Conservation (phyloP, 306 rosid species). For the Vigna reflexopilosa region DNA sequence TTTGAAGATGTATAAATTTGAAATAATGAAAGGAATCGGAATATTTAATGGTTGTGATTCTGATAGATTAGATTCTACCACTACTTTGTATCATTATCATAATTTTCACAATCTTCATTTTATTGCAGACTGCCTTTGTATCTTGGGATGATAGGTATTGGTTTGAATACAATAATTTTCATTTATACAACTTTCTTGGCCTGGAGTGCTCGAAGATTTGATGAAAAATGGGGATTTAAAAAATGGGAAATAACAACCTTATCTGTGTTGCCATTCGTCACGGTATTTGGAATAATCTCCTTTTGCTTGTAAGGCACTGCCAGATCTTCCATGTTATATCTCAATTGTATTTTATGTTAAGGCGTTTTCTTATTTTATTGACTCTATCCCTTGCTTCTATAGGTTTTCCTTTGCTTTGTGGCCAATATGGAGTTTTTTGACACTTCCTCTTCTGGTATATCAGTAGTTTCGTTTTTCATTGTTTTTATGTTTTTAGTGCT, state of each 20-base stretch:
- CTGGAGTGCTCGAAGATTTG: conserved; percentile 80
- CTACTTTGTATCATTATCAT: conserved; percentile 25
- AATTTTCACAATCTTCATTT: conserved; percentile 41
- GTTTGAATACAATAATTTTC: conserved; percentile 74
- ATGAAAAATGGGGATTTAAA: conserved; percentile 86
- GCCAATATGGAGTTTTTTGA: conserved; percentile 96
- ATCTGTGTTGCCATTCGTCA: conserved; percentile 79
- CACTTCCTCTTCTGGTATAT: conserved; percentile 95
- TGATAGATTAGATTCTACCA: conserved; percentile 29
- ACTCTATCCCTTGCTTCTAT: conserved; percentile 30
- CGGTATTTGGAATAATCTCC: conserved; percentile 78
- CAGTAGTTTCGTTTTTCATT: conserved; percentile 25
- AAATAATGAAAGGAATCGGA: conserved; percentile 32
- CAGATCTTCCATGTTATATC: conserved; percentile 4
- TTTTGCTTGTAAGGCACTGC: conserved; percentile 82
- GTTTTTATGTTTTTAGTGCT: conserved; percentile 8
- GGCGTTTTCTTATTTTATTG: conserved; percentile 44
- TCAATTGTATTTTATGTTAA: conserved; percentile 24
- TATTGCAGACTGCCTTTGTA: conserved; percentile 87
- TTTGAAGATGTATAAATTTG: conserved; percentile 41
- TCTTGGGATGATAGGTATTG: conserved; percentile 86
- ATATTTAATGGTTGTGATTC: conserved; percentile 33
- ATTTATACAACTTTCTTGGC: conserved; percentile 78
- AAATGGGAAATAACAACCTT: conserved; percentile 88
- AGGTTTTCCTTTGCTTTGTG: conserved; percentile 93